A percentile compares a stretch with the other conserved stretches of the same genome.
phyloP scores from a whole-genome alignment of 2,329 filamentous ascomycete genomes.

The Hysterium pulicare region DNA sequence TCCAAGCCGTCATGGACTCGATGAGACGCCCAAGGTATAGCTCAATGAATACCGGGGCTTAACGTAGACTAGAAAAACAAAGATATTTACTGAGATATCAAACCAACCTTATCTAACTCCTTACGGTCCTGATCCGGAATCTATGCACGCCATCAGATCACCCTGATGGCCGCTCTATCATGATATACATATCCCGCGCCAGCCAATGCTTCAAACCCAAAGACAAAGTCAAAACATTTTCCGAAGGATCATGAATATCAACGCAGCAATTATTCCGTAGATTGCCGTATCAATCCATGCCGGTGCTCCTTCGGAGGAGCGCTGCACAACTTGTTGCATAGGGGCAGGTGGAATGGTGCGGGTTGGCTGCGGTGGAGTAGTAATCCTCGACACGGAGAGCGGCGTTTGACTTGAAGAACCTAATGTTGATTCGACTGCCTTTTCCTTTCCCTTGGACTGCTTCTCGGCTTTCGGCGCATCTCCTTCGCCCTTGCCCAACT shows the following conservation, averaged over 20 bases:
- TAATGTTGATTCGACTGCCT: neutral
- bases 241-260: constrained; percentile 62
- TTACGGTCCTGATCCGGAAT: no score
- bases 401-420: neutral
- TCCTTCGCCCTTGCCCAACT: constrained; percentile 50
- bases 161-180: no score
- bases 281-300: constrained; percentile 78
- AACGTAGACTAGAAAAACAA: no score
- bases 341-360: constrained; percentile 8
- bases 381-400: neutral
- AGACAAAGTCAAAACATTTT: constrained; percentile 34
- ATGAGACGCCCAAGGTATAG: no score
- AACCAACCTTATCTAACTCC: no score
- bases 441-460: constrained; percentile 4
- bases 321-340: constrained; percentile 7
- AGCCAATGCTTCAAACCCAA: no score
- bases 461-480: constrained; percentile 17
- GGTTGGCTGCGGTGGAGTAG: constrained; percentile 3
- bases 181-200: no score
- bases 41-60: no score
- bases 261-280: constrained; percentile 62
- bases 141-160: no score
- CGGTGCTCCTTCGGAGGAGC: constrained; percentile 44
- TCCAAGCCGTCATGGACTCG: no score
- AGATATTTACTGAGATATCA: no score